Evolutionary conservation across 1,284 basidiomycete genomes (phyloP).

Genomic region (Cryptococcus wingfieldii): DNA sequence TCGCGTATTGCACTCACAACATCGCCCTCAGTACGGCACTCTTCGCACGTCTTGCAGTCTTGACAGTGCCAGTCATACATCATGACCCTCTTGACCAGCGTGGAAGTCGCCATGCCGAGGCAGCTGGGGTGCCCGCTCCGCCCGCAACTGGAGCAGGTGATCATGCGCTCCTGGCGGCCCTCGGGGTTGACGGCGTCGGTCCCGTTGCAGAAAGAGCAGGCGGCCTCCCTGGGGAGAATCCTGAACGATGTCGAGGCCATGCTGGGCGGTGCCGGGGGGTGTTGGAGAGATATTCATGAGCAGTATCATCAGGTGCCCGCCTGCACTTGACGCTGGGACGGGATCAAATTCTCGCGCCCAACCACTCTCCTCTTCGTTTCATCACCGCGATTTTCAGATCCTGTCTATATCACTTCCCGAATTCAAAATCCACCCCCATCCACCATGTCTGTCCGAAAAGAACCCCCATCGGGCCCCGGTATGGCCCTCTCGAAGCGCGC

Average conservation of each 20-base stretch:
- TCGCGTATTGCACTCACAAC: slow-evolving; percentile 62
- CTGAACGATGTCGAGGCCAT: no score
- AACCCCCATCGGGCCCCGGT: slow-evolving; percentile 40
- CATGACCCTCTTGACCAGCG: slow-evolving; percentile 53
- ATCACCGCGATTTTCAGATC: no score
- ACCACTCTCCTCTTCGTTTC: no score
- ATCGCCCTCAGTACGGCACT: slow-evolving; percentile 78
- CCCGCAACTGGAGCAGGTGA: slow-evolving; percentile 39
- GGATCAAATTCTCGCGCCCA: no score
- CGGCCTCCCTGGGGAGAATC: no score
- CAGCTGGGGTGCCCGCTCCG: slow-evolving; percentile 64
- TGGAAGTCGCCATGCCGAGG: slow-evolving; percentile 56
- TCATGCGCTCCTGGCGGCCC: slow-evolving; percentile 32
- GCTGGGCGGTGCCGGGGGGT: no score
- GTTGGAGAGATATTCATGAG: no score
- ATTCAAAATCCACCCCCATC: no score
- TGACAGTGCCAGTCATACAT: slow-evolving; percentile 83
- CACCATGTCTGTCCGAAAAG: slow-evolving; percentile 44
- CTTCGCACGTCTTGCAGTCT: slow-evolving; percentile 90
- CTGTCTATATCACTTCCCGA: no score
- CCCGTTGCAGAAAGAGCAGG: slow-evolving; percentile 34
- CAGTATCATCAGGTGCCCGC: no score
- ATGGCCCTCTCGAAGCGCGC: slow-evolving; percentile 46
- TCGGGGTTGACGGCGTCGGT: slow-evolving; percentile 21
- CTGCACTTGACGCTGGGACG: no score